These are phyloP conservation scores for Hericium erinaceus DNA, from an alignment of 768 basidiomycete species.

Conservation along the genomic window DNA sequence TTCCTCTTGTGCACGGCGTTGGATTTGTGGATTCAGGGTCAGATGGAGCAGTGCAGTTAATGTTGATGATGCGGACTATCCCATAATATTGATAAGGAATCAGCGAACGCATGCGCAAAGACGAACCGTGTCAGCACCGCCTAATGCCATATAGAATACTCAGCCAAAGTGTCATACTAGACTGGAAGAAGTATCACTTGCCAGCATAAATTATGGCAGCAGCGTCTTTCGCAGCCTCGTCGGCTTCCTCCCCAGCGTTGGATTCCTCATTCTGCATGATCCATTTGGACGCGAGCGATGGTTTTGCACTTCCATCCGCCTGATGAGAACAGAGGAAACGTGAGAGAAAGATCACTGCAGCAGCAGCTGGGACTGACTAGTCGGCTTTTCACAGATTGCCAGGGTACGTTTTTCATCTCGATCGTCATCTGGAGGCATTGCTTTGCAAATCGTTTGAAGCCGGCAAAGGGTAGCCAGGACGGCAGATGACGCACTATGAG, in stretches of 20 bases:
- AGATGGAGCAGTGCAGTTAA: background rate
- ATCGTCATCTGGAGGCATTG: background rate
- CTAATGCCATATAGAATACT: background rate
- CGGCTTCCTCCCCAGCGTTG: background rate
- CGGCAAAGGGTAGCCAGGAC: background rate
- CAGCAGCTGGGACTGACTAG: background rate
- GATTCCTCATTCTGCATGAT: background rate
- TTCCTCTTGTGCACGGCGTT: slow-evolving; percentile 6
- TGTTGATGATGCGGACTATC: background rate
- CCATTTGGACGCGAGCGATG: background rate
- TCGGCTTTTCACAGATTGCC: background rate
- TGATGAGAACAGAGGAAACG: background rate
- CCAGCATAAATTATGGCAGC: background rate
- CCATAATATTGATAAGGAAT: background rate
- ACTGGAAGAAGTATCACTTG: background rate
- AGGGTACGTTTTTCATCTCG: background rate
- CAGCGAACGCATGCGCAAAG: background rate
- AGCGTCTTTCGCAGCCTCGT: background rate
- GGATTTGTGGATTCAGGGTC: slow-evolving; percentile 4
- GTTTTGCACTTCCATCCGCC: background rate
- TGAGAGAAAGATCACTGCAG: background rate
- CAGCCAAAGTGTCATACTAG: background rate
- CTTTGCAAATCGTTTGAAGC: background rate
- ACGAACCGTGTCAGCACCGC: background rate
- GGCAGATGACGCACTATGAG: background rate